Percentiles rank a stretch among this genome's conserved stretches.
Conservation (phyloP, 2,329 filamentous ascomycete species). For the Lizonia empirigonia region DNA sequence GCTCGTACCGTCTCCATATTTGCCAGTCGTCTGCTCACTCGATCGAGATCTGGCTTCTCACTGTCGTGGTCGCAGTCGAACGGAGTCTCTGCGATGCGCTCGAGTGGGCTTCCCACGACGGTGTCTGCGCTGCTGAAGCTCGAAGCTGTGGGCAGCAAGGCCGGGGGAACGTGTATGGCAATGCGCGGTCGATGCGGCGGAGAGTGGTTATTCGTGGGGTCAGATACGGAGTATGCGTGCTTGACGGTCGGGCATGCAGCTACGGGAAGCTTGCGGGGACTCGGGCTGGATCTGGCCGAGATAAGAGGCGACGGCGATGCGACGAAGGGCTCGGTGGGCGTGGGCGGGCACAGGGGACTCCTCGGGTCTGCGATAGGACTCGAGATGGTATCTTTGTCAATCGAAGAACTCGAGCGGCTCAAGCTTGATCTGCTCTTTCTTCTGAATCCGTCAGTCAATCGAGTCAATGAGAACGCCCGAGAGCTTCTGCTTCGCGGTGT, state of each 20-base stretch:
- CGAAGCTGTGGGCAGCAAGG: constrained; percentile 16
- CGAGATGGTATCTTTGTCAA: constrained; percentile 34
- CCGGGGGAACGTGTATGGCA: constrained; percentile 13
- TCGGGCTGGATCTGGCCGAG: constrained; percentile 5
- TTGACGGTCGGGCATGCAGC: background rate
- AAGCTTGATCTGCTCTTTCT: constrained; percentile 24
- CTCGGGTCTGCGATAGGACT: constrained; percentile 28
- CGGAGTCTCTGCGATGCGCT: constrained; percentile 35
- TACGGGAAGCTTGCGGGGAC: background rate
- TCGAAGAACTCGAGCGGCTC: constrained; percentile 22
- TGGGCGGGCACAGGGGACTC: constrained; percentile 24
- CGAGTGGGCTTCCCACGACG: constrained; percentile 27
- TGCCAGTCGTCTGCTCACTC: constrained; percentile 8
- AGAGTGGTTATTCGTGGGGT: constrained; percentile 27
- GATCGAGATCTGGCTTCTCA: constrained; percentile 11
- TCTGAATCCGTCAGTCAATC: constrained; percentile 37
- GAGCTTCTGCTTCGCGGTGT: constrained; percentile 14
- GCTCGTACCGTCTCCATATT: constrained; percentile 39
- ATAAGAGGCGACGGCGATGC: constrained; percentile 14
- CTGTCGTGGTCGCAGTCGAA: constrained; percentile 20
- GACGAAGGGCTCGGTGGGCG: constrained; percentile 11
- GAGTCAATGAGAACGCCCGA: constrained; percentile 36
- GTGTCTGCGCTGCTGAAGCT: constrained; percentile 24
- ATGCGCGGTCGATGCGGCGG: constrained; percentile 11
- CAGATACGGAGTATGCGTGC: constrained; percentile 30